These are phyloP conservation scores for Saururus chinensis DNA, from an alignment of 164 flowering plant genomes.

Conservation along the genomic window DNA sequence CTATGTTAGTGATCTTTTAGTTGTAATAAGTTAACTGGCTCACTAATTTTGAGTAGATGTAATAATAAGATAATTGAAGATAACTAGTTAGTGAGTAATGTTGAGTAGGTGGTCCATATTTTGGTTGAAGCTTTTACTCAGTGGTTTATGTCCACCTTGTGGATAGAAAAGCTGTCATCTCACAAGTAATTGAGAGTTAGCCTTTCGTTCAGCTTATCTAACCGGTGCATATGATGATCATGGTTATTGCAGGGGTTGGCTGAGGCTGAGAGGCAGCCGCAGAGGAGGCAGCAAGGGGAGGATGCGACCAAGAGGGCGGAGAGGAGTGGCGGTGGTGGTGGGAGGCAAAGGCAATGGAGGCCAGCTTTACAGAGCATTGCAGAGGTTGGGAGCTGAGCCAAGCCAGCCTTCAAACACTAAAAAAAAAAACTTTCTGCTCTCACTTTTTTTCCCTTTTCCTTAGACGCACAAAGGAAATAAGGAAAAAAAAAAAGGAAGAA, in stretches of 20 bases:
- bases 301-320: slow-evolving; percentile 3
- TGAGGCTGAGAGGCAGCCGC: slow-evolving; percentile 8
- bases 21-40: too few species aligned
- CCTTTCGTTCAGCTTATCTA: too few species aligned
- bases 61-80: too few species aligned
- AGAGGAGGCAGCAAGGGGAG: slow-evolving; percentile 17
- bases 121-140: too few species aligned
- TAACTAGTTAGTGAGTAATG: too few species aligned
- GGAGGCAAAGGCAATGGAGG: slow-evolving; percentile 45
- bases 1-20: too few species aligned
- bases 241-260: neutral
- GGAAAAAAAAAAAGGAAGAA: neutral
- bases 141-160: too few species aligned
- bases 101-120: too few species aligned
- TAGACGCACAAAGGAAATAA: neutral
- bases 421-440: neutral
- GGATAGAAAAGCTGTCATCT: too few species aligned
- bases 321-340: slow-evolving; percentile 14
- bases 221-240: too few species aligned
- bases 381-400: slow-evolving; percentile 26
- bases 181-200: neutral
- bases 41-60: too few species aligned
- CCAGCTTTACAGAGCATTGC: slow-evolving; percentile 70
- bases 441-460: neutral
- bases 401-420: neutral